Base-by-base conservation (phyloP, 495 filamentous ascomycete genomes). In the Wilcoxina mikolae region DNA sequence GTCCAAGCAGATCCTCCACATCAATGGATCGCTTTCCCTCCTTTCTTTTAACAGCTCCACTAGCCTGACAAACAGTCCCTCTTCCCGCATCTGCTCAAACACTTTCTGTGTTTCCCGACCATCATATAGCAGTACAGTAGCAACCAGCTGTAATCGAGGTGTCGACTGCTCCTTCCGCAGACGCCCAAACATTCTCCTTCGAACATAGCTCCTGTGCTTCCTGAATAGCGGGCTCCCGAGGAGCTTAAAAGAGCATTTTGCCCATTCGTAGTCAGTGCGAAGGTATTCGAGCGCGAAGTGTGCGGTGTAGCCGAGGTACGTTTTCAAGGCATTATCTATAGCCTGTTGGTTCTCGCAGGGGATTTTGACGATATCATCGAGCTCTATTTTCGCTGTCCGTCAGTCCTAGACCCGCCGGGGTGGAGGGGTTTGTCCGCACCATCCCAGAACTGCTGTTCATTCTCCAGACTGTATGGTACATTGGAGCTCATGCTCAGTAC, bases 391-490 rank as follows among this genome's bases (percentile, higher is more conserved):
- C 9, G 25, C 53, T 23, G 56, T 33, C 35, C 23, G 57, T 65
- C 48, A 61, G 59, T 44, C 24, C n/a, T 25, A 46, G 28, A 53
- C 48, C 28, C 26, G 26, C 3, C 27, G 17, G 35, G 5, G 25
- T 52, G 57, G 55, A 51, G 47, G 26, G 47, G 26, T n/a, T n/a
- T n/a, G n/a, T n/a, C 71, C 79, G 66, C 64, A 94, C 90, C 84
- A 70, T 80, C 73, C 91, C 91, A 95, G 72, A 95, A 91, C 70
- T 94, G 84, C 67, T 88, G 77, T 72, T 90, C 87, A 69, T 78
- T 83, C 69, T 94, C 86, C 66, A 85, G 73, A 61, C 72, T 72
- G 67, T 49, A 49, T 4, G 39, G 20, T 10, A 43, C 39, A 20
- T 35, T n/a, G n/a, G n/a, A n/a, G n/a, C n/a, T n/a, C n/a, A n/a